Base-by-base conservation (phyloP, 1,139 yeast species). In the Hemisphaericaspora subhashii region DNA sequence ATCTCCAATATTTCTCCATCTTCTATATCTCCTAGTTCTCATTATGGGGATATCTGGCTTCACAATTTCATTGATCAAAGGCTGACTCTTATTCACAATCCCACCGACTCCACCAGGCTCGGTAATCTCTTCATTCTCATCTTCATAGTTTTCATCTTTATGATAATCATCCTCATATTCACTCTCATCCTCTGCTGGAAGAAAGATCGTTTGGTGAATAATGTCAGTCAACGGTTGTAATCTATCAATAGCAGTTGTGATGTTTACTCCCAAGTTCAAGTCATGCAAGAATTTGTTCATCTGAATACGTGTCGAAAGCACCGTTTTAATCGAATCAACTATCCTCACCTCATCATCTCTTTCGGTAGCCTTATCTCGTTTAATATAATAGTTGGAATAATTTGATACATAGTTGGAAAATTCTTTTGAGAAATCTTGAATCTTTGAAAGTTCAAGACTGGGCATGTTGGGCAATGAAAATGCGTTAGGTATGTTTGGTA, bases 21-120 rank as follows among this genome's bases (percentile, higher is more conserved):
- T 15, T 12, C 21, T 38, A 17, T 23, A 6, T 28, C 12, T 15
- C n/a, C 26, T 12, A 7, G 22, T 22, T 24, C 35, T 36, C 12
- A 27, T 21, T 8, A 20, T 23, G 7, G 14, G 28, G n/a, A 32
- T 48, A 43, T 71, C 75, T 3, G 79, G 81, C 23, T 73, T 62
- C 21, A 76, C 70, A 29, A 78, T 67, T 20, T 74, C 79, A 44
- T 64, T 72, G n/a, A 78, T 58, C 24, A 77, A 62, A 0, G 83
- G 81, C 33, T 67, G 66, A 24, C 66, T 67, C 32, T 66, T 67
- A 20, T 75, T 72, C 2, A 66, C 70, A 15, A 81, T 77, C 4
- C 67, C 67, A 8, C 64, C 68, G 13, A 81, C 77, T 0, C 83
- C 85, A 14, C 64, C 72, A 0, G 86, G 86, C 47, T 80, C 83